These are phyloP conservation scores for Collybia nuda DNA, from an alignment of 768 basidiomycete genomes.

Conservation along the genomic window DNA sequence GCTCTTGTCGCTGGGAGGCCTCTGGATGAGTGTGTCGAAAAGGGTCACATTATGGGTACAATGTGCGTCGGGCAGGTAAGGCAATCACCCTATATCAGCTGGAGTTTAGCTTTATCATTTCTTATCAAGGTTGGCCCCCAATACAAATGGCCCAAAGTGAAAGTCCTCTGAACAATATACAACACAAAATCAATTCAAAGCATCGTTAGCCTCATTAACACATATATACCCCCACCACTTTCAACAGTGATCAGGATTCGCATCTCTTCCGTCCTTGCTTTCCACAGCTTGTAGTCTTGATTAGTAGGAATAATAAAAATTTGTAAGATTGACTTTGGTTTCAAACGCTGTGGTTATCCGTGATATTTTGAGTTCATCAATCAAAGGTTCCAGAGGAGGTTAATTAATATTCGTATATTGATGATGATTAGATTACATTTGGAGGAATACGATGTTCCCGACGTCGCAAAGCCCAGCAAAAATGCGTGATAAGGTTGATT, in stretches of 20 bases:
- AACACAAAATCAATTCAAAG: background rate
- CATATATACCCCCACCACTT: constrained; percentile 19
- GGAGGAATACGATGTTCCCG: background rate
- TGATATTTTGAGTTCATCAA: no score
- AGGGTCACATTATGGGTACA: constrained; percentile 82
- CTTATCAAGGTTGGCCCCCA: constrained; percentile 45
- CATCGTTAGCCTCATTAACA: constrained; percentile 7
- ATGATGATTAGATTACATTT: no score
- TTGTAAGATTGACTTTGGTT: no score
- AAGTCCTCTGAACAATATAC: constrained; percentile 28
- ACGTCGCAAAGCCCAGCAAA: constrained; percentile 4
- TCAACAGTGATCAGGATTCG: constrained; percentile 22
- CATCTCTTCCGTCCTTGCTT: constrained; percentile 9
- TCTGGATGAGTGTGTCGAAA: constrained; percentile 74
- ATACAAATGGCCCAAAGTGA: constrained; percentile 52
- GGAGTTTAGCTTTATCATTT: background rate
- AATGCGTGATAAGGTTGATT: constrained; percentile 2
- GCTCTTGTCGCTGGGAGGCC: constrained; percentile 78
- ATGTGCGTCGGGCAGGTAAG: constrained; percentile 83
- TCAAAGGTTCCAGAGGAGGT: no score
- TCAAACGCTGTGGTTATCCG: no score
- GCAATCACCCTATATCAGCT: background rate
- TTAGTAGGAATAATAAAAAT: no score
- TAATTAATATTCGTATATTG: no score
- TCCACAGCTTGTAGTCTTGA: constrained; percentile 16